Percentiles rank a stretch among this genome's conserved stretches.
Conservation (phyloP, 1,139 yeast genomes). For the Diutina siamensis region DNA sequence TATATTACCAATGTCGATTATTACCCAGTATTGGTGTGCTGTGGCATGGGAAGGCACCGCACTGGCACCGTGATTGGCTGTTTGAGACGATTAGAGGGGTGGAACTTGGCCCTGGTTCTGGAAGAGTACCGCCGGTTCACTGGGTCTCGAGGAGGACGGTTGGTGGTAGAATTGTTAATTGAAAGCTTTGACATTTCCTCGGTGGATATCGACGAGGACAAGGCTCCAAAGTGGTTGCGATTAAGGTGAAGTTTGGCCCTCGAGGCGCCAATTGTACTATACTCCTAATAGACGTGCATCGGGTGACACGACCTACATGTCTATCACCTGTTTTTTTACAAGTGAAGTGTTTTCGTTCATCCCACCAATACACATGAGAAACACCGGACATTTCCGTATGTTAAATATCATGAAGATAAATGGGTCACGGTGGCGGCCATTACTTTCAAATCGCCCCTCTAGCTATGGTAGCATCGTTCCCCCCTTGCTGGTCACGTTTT, state of each 20-base stretch:
- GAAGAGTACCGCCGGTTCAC: conserved; percentile 93
- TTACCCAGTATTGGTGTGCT: conserved; percentile 81
- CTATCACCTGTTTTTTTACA: too few species aligned
- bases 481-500: background rate
- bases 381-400: too few species aligned
- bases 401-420: too few species aligned
- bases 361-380: too few species aligned
- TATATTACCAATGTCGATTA: conserved; percentile 59
- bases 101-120: conserved; percentile 89
- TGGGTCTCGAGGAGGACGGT: conserved; percentile 86
- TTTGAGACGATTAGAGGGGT: conserved; percentile 77
- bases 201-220: conserved; percentile 36
- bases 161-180: conserved; percentile 77
- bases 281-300: background rate
- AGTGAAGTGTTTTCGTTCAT: too few species aligned
- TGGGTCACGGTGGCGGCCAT: too few species aligned
- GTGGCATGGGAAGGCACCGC: conserved; percentile 96
- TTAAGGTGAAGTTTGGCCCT: background rate
- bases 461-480: too few species aligned
- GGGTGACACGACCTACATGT: too few species aligned
- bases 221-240: conserved; percentile 35
- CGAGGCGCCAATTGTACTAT: background rate
- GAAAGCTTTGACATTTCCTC: conserved; percentile 65
- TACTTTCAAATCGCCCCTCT: too few species aligned
- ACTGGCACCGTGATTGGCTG: conserved; percentile 96